Evolutionary conservation across 1,139 yeast species (phyloP).

Genomic region (Scheffersomyces segobiensis): DNA sequence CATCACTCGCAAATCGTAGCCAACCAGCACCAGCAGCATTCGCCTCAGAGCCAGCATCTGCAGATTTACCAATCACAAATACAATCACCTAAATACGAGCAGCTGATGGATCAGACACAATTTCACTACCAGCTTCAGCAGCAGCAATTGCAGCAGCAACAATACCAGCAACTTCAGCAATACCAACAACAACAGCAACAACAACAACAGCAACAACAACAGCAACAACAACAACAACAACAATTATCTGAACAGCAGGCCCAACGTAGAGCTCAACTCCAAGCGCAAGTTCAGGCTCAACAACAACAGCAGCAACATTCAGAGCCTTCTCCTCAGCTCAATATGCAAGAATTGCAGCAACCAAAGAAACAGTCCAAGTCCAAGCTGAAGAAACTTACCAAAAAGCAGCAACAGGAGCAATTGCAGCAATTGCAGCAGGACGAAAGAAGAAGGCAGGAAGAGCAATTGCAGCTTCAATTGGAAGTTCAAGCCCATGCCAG

Average conservation of each 20-base stretch:
- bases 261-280: constrained; percentile 5
- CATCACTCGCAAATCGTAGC: constrained; percentile 1
- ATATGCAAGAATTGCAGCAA: constrained; percentile 7
- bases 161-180: constrained; percentile 12
- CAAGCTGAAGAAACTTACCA: not conserved
- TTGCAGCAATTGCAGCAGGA: constrained; percentile 9
- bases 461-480: constrained; percentile 11
- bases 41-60: constrained; percentile 8
- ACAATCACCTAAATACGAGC: constrained; percentile 6
- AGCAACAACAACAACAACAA: constrained; percentile 8
- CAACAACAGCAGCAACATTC: constrained; percentile 1
- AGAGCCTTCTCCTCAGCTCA: constrained; percentile 6
- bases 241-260: constrained; percentile 10
- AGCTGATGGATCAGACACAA: constrained; percentile 3
- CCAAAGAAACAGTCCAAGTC: constrained; percentile 3
- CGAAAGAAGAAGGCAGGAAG: constrained; percentile 2
- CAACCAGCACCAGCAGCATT: constrained; percentile 8
- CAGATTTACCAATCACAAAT: constrained; percentile 11
- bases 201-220: constrained; percentile 13
- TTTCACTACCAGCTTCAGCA: constrained; percentile 15
- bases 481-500: constrained; percentile 4
- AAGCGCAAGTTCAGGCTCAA: constrained; percentile 3
- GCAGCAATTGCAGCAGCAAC: constrained; percentile 12
- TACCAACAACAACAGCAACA: constrained; percentile 3
- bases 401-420: constrained; percentile 7